Conservation (phyloP, 768 basidiomycete species). For the Sarcomyxa edulis region DNA sequence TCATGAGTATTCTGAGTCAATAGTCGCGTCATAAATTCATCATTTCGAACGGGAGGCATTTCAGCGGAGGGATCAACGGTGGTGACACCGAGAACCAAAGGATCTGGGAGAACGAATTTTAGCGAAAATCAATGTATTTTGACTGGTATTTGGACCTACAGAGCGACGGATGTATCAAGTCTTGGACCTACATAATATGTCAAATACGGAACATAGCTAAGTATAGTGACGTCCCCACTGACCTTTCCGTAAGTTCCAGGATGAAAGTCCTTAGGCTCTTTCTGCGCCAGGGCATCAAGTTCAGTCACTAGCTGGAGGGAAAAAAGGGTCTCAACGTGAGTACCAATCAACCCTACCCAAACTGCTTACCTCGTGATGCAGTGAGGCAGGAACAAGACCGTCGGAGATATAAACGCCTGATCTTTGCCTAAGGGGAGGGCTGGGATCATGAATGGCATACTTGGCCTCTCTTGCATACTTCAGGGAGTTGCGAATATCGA, state of each 20-base stretch:
- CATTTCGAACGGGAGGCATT: no score
- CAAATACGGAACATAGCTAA: neutral
- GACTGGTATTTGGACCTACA: conserved; percentile 3
- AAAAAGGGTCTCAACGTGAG: neutral
- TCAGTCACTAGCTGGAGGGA: conserved; percentile 8
- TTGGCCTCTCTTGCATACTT: no score
- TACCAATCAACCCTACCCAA: neutral
- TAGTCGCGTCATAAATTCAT: no score
- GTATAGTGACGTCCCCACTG: neutral
- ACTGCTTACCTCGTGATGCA: conserved; percentile 10
- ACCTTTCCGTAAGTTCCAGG: conserved; percentile 12
- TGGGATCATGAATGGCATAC: neutral
- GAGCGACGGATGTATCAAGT: conserved; percentile 13
- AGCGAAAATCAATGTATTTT: no score
- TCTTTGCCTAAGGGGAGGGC: neutral
- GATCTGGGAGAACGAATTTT: no score
- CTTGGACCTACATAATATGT: conserved; percentile 10
- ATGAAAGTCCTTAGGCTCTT: conserved; percentile 13
- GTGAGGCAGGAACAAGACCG: conserved; percentile 8
- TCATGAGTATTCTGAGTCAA: neutral
- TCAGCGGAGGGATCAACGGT: no score
- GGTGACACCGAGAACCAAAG: no score
- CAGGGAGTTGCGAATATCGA: no score
- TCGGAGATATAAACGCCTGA: conserved; percentile 8
- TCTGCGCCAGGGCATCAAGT: conserved; percentile 9